phyloP scores from a whole-genome alignment of 768 basidiomycete genomes.

The Kwoniella sp. region DNA sequence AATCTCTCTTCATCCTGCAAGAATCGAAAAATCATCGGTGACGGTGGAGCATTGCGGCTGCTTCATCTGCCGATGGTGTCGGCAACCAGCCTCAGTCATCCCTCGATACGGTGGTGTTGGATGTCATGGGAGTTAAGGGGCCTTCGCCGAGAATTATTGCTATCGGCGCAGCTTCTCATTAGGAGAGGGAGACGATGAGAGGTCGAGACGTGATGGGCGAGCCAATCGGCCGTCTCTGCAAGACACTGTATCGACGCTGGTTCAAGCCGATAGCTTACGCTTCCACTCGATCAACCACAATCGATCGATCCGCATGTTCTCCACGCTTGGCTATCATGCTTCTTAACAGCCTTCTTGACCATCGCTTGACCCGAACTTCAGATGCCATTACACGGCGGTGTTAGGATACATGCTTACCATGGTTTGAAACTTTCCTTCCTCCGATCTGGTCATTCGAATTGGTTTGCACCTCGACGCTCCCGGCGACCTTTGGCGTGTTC shows the following conservation, averaged over 20 bases:
- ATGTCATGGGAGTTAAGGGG: not conserved
- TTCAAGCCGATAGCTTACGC: not conserved
- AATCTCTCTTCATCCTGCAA: not conserved
- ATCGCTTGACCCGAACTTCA: not conserved
- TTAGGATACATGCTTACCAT: constrained; percentile 30
- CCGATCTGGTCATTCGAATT: not conserved
- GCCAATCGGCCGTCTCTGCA: too few species aligned
- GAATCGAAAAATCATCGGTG: not conserved
- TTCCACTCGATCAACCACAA: constrained; percentile 1
- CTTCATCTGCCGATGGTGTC: constrained; percentile 12
- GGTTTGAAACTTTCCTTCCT: constrained; percentile 13
- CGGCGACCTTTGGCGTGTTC: not conserved
- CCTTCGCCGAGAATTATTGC: too few species aligned
- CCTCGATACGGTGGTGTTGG: not conserved
- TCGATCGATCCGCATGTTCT: too few species aligned
- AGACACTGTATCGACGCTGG: constrained; percentile 3
- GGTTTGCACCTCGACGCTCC: not conserved
- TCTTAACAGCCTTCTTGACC: not conserved
- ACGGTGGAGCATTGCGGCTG: constrained; percentile 25
- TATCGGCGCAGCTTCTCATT: too few species aligned
- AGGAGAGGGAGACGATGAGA: too few species aligned
- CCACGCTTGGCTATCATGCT: not conserved
- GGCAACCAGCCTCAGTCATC: not conserved
- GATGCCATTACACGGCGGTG: not conserved
- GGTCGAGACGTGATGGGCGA: too few species aligned